phyloP scores from a whole-genome alignment of 352 stramenopile species.

The Phytophthora foliorum region DNA sequence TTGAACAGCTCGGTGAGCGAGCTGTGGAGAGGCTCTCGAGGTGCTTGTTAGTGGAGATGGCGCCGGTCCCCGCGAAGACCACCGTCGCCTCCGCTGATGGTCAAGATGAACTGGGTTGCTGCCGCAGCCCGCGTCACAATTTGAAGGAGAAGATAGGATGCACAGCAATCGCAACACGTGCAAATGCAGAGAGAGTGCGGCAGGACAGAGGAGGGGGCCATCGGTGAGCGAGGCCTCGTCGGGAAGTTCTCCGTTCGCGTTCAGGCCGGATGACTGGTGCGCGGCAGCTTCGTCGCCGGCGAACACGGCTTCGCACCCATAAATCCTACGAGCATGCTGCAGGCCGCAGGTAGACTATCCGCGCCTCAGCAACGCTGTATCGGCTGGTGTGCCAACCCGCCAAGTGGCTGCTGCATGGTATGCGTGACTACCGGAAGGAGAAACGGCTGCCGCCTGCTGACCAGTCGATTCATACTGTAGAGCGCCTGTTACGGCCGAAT shows the following conservation, averaged over 20 bases:
- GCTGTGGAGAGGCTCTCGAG: too few relatives aligned
- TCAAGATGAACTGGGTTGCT: slow-evolving; percentile 18
- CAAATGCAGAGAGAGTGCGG: slow-evolving; percentile 35
- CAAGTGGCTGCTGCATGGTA: slow-evolving; percentile 13
- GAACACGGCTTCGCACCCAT: slow-evolving; percentile 32
- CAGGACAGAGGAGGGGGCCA: slow-evolving; percentile 14
- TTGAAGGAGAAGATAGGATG: slow-evolving; percentile 21
- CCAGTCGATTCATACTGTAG: slow-evolving; percentile 27
- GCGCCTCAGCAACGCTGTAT: not conserved
- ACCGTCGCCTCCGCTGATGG: too few relatives aligned
- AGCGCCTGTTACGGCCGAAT: slow-evolving; percentile 1
- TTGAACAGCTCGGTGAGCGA: too few relatives aligned
- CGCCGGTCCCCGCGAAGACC: not conserved
- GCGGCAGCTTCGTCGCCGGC: not conserved
- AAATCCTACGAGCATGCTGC: slow-evolving; percentile 9
- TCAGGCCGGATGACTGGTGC: slow-evolving; percentile 20
- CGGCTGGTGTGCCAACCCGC: not conserved
- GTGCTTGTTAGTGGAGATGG: not conserved
- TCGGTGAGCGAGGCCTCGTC: slow-evolving; percentile 21
- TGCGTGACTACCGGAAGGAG: not conserved
- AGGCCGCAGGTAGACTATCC: not conserved
- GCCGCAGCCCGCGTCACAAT: slow-evolving; percentile 17
- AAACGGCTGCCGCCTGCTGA: slow-evolving; percentile 3
- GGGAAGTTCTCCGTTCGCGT: slow-evolving; percentile 4
- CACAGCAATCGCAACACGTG: slow-evolving; percentile 12